Base-by-base conservation (phyloP, 1,284 basidiomycete species). In the Bondarzewia mesenterica region DNA sequence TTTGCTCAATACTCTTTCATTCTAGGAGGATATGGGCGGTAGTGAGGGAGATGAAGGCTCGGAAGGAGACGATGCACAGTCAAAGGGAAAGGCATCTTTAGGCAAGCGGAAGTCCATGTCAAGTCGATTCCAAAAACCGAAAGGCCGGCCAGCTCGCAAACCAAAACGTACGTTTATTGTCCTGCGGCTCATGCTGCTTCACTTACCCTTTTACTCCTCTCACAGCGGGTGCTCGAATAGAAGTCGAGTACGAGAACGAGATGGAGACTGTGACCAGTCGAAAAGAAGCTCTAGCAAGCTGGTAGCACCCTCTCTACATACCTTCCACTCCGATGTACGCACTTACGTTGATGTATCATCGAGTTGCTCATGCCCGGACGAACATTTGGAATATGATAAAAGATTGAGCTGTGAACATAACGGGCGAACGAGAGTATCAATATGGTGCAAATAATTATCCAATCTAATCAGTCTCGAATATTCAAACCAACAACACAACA, bases 91-190 rank as follows among this genome's bases (percentile, higher is more conserved):
- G 44, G n/a, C 53, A 12, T 38, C 47, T 7, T 48, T 55, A 12
- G 53, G 54, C 12, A 56, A 56, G 27, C 53, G 54, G 38, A 56
- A 55, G 44, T 43, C 36, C 18, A 48, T 42, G 27, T 38, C 50
- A 22, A 22, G 47, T 40, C 38, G 38, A 5, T 40, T 40, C 38
- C 15, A 40, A 22, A 22, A 40, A 40, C 38, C 38, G 10, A 40
- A 8, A 18, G 20, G 21, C 38, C 14, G 38, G 16, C 38, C 29
- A 12, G 29, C 29, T 32, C 29, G 51, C 16, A 55, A 55, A 41
- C 49, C 55, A 47, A 56, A 47, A 47, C 55, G 55, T 56, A 22
- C 5, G 55, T 53, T 32, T 7, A 7, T 16, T 26, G 5, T 7
- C 26, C 20, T 12, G n/a, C 22, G 16, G 6, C 10, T n/a, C 23